phyloP scores from a whole-genome alignment of 163 green algal species.

The Trebouxia gelatinosa region DNA sequence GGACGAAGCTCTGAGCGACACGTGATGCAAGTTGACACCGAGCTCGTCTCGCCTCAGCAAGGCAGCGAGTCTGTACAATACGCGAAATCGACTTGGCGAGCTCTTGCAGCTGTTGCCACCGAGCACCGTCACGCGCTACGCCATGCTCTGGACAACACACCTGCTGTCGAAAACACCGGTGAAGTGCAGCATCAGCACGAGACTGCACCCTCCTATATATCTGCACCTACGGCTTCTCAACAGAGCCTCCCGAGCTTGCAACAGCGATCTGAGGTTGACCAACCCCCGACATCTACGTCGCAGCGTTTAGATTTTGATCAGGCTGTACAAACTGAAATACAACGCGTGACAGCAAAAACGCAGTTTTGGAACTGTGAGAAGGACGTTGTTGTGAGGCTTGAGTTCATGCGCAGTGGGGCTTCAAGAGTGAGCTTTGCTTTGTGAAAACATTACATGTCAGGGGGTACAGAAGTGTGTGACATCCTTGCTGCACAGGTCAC shows the following conservation, averaged over 20 bases:
- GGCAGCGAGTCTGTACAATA: too few relatives aligned
- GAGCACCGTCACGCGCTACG: neutral
- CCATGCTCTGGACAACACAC: neutral
- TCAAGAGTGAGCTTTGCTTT: too few relatives aligned
- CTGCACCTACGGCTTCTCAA: neutral
- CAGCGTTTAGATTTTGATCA: neutral
- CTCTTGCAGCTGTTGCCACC: neutral
- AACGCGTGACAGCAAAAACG: neutral
- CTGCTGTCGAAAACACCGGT: neutral
- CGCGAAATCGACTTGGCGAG: neutral
- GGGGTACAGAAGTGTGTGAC: too few relatives aligned
- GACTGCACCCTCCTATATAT: too few relatives aligned
- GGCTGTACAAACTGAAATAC: neutral
- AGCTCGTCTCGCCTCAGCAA: too few relatives aligned
- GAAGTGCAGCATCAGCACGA: slow-evolving; percentile 1
- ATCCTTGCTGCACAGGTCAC: too few relatives aligned
- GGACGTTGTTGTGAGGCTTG: slow-evolving; percentile 5
- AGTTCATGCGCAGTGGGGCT: neutral
- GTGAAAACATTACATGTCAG: too few relatives aligned
- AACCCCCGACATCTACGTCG: neutral
- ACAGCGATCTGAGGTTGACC: too few relatives aligned
- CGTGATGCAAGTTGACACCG: too few relatives aligned
- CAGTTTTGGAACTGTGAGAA: neutral
- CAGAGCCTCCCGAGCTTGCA: neutral
- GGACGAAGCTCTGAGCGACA: too few relatives aligned